These are phyloP conservation scores for Chaetomium tenue DNA, from an alignment of 495 filamentous ascomycete genomes.

Conservation along the genomic window DNA sequence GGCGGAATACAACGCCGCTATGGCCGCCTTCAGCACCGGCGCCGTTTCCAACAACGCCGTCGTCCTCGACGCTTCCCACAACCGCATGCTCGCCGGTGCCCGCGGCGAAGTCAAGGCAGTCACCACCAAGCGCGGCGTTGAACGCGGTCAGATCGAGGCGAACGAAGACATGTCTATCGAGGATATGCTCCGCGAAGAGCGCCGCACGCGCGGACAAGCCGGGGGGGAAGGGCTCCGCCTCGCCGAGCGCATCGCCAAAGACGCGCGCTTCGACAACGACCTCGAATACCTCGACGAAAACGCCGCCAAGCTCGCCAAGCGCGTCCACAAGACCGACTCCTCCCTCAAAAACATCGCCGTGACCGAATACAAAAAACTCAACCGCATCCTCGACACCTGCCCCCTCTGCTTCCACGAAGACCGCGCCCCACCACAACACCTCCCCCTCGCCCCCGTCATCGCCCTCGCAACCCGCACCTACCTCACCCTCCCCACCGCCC, in stretches of 20 bases:
- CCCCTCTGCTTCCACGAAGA: slow-evolving; percentile 93
- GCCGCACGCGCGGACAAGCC: slow-evolving; percentile 70
- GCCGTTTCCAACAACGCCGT: slow-evolving; percentile 63
- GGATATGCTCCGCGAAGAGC: slow-evolving; percentile 93
- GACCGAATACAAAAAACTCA: slow-evolving; percentile 85
- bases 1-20: slow-evolving; percentile 74
- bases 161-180: slow-evolving; percentile 96
- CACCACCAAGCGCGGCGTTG: slow-evolving; percentile 71
- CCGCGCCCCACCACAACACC: slow-evolving; percentile 58
- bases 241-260: slow-evolving; percentile 89
- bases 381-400: slow-evolving; percentile 81
- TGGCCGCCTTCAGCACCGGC: slow-evolving; percentile 50
- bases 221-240: slow-evolving; percentile 80
- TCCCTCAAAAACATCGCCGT: slow-evolving; percentile 88
- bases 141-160: slow-evolving; percentile 75
- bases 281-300: slow-evolving; percentile 98
- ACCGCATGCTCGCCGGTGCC: slow-evolving; percentile 75
- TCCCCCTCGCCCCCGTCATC: slow-evolving; percentile 83
- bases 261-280: slow-evolving; percentile 88
- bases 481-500: slow-evolving; percentile 84
- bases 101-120: slow-evolving; percentile 74
- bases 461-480: slow-evolving; percentile 84
- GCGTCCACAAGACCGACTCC: slow-evolving; percentile 82
- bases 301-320: slow-evolving; percentile 83
- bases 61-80: slow-evolving; percentile 83